Evolutionary conservation across 768 basidiomycete genomes (phyloP).

Genomic region (Aureoboletus auriporus): DNA sequence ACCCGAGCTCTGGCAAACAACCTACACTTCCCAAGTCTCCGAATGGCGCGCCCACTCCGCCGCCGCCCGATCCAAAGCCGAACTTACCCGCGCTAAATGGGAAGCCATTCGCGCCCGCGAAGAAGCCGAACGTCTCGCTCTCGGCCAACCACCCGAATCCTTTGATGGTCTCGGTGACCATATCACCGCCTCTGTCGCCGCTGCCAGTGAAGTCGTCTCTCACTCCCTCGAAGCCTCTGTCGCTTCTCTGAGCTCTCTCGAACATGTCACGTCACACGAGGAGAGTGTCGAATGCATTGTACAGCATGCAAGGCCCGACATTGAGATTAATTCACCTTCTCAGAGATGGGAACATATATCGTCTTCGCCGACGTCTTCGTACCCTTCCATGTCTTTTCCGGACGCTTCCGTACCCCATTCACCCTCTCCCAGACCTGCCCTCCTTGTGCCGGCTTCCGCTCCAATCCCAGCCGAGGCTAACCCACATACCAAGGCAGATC

Average conservation of each 20-base stretch:
- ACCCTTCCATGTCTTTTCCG: constrained; percentile 77
- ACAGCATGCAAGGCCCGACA: constrained; percentile 12
- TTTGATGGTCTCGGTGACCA: constrained; percentile 26
- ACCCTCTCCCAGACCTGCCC: constrained; percentile 27
- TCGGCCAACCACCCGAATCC: constrained; percentile 18
- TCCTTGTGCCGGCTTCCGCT: constrained; percentile 14
- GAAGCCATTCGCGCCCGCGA: constrained; percentile 49
- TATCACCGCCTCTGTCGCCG: constrained; percentile 17
- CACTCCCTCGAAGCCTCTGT: constrained; percentile 18
- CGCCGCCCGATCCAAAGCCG: constrained; percentile 69
- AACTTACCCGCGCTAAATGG: constrained; percentile 69
- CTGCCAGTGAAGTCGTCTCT: constrained; percentile 15
- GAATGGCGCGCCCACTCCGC: constrained; percentile 73
- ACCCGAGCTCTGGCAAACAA: constrained; percentile 57
- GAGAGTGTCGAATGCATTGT: constrained; percentile 8
- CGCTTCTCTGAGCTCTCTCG: constrained; percentile 16
- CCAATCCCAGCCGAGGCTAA: constrained; percentile 8
- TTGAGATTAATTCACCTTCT: constrained; percentile 26
- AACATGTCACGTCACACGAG: constrained; percentile 20
- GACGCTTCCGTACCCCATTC: constrained; percentile 55
- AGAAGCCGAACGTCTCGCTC: constrained; percentile 42
- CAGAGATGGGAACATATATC: constrained; percentile 77
- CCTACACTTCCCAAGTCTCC: constrained; percentile 65
- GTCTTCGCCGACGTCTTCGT: constrained; percentile 56
- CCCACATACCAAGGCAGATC: constrained; percentile 19